Evolutionary conservation across 805 yeast genomes (phyloP), one percentile per base, ranked within the genome.

Genomic region (Saturnispora galanensis): DNA sequence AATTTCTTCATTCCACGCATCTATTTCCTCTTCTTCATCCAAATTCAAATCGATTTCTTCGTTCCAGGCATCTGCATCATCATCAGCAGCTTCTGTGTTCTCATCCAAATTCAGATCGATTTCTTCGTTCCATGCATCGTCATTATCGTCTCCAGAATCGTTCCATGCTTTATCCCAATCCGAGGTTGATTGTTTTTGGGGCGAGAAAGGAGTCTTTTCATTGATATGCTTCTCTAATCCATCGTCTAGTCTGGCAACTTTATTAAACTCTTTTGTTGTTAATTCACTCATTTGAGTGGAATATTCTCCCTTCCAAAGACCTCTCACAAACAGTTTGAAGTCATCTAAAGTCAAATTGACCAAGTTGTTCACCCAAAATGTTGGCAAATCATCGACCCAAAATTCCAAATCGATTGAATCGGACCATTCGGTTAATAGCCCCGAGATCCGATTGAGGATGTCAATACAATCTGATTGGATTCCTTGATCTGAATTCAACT

Each of bases 331-430:
- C 3, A 32, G 41, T 37, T 60, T 62, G 31, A 61, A 38, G 8
- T 50, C 50, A 36, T 60, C 60, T 11, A 60, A 55, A 2, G 60
- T 45, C 18, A 46, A 38, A 26, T 57, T 58, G 17, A 53, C 50
- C 29, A 60, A 44, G 26, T 49, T 55, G 26, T 49, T 49, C 2
- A 59, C 47, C 64, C 65, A 62, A 17, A 58, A 57, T 21, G 40
- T 57, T 2, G 52, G 46, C 8, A 59, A 45, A 44, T 61, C 64
- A 34, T 59, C 64, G 9, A 57, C 54, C 66, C 66, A 62, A 41
- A 60, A 60, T 43, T 60, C 65, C 11, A 62, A 44, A 39, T 62
- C 66, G 35, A 60, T 58, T 4, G 54, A 47, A 47, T 59, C 63
- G 12, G 54, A 54, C 62, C 65, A 60, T 2, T 58, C 56, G 2